These are phyloP conservation scores for Hanseniaspora mollemarum DNA, from an alignment of 805 yeast species.

Conservation along the genomic window DNA sequence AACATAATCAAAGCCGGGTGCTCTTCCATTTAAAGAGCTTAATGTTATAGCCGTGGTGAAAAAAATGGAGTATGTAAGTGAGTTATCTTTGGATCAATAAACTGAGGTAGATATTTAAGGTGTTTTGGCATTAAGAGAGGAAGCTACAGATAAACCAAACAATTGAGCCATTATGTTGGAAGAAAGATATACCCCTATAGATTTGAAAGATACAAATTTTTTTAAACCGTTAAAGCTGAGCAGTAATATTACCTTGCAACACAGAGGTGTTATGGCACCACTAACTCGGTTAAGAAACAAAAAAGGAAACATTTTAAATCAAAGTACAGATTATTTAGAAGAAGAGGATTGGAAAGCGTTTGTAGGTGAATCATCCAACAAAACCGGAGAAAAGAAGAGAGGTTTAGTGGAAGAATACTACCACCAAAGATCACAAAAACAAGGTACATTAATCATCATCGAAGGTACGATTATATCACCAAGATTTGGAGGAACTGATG, in stretches of 20 bases:
- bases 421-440: slow-evolving; percentile 40
- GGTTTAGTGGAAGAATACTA: slow-evolving; percentile 45
- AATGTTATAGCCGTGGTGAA: too few species aligned
- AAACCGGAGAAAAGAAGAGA: slow-evolving; percentile 26
- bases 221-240: slow-evolving; percentile 40
- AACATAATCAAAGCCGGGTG: too few species aligned
- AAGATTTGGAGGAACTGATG: slow-evolving; percentile 34
- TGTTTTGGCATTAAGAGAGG: too few species aligned
- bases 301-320: slow-evolving; percentile 17
- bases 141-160: not conserved
- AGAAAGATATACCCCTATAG: slow-evolving; percentile 19
- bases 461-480: slow-evolving; percentile 46
- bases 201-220: slow-evolving; percentile 29
- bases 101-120: too few species aligned
- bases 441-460: slow-evolving; percentile 49
- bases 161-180: too few species aligned
- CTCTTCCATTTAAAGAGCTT: too few species aligned
- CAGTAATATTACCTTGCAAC: slow-evolving; percentile 24
- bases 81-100: too few species aligned
- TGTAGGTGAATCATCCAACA: slow-evolving; percentile 23
- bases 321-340: not conserved
- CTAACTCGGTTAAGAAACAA: slow-evolving; percentile 36
- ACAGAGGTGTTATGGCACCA: slow-evolving; percentile 37
- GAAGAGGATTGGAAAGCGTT: slow-evolving; percentile 1
- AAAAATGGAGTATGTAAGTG: too few species aligned